Evolutionary conservation across 495 filamentous ascomycete species (phyloP), one percentile per base, ranked within the genome.

Genomic region (Penicillium simplicissimum): DNA sequence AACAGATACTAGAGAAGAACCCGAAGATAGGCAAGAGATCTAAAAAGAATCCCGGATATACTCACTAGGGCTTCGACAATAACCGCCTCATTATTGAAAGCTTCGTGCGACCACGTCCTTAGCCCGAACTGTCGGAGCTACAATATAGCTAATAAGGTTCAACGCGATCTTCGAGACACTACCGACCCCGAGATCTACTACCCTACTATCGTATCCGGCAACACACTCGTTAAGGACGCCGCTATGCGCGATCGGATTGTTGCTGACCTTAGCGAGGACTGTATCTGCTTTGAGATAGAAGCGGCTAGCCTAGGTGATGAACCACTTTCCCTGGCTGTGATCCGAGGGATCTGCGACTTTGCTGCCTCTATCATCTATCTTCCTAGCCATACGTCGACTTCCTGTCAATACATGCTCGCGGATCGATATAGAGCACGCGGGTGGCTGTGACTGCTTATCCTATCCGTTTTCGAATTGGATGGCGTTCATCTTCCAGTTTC

Each of bases 141-240:
- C 59, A 52, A 71, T 25, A 8, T 11, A 37, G 25, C 7, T 25
- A 37, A 61, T 42, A 11, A 65, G 36, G 49, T 66, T 42, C 42
- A 66, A 47, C 59, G 68, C 34, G 58, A 38, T 56, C 14, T 51
- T 43, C 57, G 59, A 31, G 34, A 55, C 14, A 51, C 47, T 51
- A 14, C 10, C 23, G 47, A 51, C 21, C 47, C 23, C 3, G 47
- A 62, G 10, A 56, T 70, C 19, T 67, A 70, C 54, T 70, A 72
- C 28, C 61, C 67, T 2, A 56, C 28, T 4, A 66, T 72, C 36
- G 67, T 52, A 31, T 70, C 67, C 8, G 64, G 56, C 8, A 68
- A 72, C 38, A 42, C 19, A 48, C 61, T 71, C 14, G 36, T 67
- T 13, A n/a, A n/a, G n/a, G n/a, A n/a, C 36, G 64, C 53, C 34